Percentiles rank a stretch among this genome's conserved stretches.
Evolutionary conservation across 257 asterid species (phyloP).

Genomic region (Jacaranda copaia): DNA sequence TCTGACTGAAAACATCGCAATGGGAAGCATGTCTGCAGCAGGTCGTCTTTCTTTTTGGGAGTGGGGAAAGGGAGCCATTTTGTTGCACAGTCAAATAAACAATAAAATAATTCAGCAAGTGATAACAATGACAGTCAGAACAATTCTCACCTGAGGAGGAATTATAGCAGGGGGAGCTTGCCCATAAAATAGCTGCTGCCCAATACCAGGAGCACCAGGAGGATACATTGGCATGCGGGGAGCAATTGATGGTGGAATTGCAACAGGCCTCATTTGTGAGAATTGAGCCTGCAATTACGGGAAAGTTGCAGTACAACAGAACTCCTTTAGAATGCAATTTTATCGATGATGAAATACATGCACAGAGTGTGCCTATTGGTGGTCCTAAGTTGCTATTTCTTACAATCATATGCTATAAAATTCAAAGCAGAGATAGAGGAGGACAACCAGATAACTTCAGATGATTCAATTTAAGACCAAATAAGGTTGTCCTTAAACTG

Average conservation of each 20-base stretch:
- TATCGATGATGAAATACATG: background rate
- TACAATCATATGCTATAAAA: too few species aligned
- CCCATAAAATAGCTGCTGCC: slow-evolving; percentile 85
- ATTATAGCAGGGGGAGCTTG: slow-evolving; percentile 75
- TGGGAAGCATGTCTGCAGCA: background rate
- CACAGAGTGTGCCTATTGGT: too few species aligned
- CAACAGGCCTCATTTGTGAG: slow-evolving; percentile 73
- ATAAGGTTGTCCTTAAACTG: too few species aligned
- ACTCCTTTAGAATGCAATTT: background rate
- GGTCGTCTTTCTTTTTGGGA: too few species aligned
- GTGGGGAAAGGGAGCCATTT: too few species aligned
- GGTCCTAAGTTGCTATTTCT: too few species aligned
- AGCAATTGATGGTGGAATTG: slow-evolving; percentile 65
- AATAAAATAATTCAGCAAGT: background rate
- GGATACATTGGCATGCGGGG: slow-evolving; percentile 90
- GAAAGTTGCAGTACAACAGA: background rate
- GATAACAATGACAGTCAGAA: background rate
- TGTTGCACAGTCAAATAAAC: background rate
- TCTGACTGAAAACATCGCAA: background rate
- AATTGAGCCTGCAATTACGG: slow-evolving; percentile 67
- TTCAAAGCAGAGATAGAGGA: too few species aligned
- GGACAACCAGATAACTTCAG: too few species aligned
- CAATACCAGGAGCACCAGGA: slow-evolving; percentile 80
- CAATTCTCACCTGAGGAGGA: slow-evolving; percentile 72
- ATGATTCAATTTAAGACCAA: too few species aligned